phyloP scores from a whole-genome alignment of 768 basidiomycete species.

The Xerocomus spinulosus region DNA sequence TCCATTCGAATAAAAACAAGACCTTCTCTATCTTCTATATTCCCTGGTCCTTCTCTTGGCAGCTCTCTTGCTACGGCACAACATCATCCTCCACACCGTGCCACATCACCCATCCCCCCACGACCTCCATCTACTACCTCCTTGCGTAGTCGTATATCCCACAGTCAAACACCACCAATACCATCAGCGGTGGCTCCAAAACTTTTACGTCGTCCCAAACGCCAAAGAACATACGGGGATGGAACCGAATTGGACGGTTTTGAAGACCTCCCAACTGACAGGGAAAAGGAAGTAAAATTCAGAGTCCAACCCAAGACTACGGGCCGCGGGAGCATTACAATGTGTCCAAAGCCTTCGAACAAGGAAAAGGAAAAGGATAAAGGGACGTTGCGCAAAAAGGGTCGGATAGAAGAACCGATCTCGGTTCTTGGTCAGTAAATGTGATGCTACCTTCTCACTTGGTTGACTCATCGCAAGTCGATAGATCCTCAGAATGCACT shows the following conservation, averaged over 20 bases:
- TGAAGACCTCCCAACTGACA: constrained; percentile 83
- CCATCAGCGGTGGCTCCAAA: constrained; percentile 52
- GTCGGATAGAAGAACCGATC: constrained; percentile 42
- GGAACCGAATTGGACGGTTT: constrained; percentile 87
- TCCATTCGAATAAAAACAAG: constrained; percentile 71
- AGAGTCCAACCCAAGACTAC: constrained; percentile 69
- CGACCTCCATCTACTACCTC: constrained; percentile 58
- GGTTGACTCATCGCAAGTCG: not conserved
- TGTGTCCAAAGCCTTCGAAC: constrained; percentile 39
- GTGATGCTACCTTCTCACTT: not conserved
- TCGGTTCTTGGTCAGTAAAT: constrained; percentile 37
- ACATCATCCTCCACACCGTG: constrained; percentile 39
- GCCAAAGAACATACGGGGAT: constrained; percentile 71
- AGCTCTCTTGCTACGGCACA: constrained; percentile 19
- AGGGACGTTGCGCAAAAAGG: constrained; percentile 55
- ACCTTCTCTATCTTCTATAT: constrained; percentile 72
- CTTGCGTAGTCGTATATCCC: constrained; percentile 34
- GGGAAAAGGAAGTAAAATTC: constrained; percentile 73
- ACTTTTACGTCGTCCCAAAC: constrained; percentile 72
- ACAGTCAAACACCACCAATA: constrained; percentile 28
- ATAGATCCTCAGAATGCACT: constrained; percentile 28
- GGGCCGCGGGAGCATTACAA: constrained; percentile 52
- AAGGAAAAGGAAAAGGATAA: constrained; percentile 42
- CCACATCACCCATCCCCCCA: constrained; percentile 55
- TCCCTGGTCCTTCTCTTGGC: constrained; percentile 43